Conservation (phyloP, 2,329 filamentous ascomycete genomes). For the Monosporascus sp. region DNA sequence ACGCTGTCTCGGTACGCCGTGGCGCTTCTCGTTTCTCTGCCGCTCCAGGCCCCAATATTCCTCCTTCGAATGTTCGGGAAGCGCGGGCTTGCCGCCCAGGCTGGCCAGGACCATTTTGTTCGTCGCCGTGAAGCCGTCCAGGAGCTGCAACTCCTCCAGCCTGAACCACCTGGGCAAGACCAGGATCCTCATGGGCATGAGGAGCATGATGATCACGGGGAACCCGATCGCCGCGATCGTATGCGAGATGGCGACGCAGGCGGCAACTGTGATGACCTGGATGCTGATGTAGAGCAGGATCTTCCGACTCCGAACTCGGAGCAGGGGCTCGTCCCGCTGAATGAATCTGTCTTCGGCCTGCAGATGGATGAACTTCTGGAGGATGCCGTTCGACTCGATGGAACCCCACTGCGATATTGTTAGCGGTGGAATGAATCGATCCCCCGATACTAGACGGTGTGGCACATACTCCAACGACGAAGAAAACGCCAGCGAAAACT, state of each 20-base stretch:
- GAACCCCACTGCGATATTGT: conserved; percentile 31
- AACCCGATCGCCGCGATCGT: conserved; percentile 56
- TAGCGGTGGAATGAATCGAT: neutral
- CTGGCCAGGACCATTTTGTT: conserved; percentile 4
- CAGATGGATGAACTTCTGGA: conserved; percentile 44
- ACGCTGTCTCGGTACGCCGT: neutral
- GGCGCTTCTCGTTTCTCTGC: neutral
- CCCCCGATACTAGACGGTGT: no score
- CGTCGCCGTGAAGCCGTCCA: conserved; percentile 33
- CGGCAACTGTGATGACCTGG: conserved; percentile 45
- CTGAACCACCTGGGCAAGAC: conserved; percentile 46
- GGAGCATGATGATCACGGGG: conserved; percentile 49
- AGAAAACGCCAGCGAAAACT: conserved; percentile 52
- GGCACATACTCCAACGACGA: conserved; percentile 47
- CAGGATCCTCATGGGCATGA: conserved; percentile 49
- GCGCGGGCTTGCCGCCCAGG: conserved; percentile 2
- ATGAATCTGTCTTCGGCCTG: conserved; percentile 40
- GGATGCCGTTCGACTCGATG: conserved; percentile 49
- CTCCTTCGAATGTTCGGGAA: neutral
- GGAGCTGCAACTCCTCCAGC: conserved; percentile 38
- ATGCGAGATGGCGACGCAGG: conserved; percentile 53
- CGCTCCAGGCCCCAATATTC: conserved; percentile 3
- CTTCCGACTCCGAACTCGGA: conserved; percentile 35
- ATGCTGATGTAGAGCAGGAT: conserved; percentile 46
- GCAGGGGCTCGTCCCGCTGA: conserved; percentile 40